These are phyloP conservation scores for Poronia punctata DNA, from an alignment of 495 filamentous ascomycete genomes.

Conservation along the genomic window DNA sequence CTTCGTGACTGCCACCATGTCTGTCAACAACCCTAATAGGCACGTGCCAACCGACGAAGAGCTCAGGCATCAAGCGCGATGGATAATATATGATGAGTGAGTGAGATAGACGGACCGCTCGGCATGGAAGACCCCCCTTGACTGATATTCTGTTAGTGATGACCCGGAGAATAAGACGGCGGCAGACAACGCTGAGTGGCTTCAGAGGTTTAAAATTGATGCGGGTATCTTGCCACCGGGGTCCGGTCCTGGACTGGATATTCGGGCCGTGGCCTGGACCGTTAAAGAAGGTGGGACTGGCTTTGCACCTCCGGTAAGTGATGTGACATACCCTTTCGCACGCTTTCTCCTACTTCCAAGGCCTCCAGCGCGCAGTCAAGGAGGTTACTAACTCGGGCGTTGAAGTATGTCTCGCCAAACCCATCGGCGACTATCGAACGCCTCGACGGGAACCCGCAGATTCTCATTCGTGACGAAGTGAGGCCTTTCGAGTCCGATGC, in stretches of 20 bases:
- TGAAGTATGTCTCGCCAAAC: slow-evolving; percentile 26
- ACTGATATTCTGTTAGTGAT: slow-evolving; percentile 31
- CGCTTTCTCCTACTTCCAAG: too few species aligned
- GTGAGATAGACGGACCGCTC: too few species aligned
- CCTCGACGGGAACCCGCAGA: slow-evolving; percentile 15
- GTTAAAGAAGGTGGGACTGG: slow-evolving; percentile 37
- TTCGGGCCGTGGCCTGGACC: slow-evolving; percentile 28
- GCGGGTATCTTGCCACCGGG: slow-evolving; percentile 45
- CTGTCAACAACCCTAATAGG: slow-evolving; percentile 45
- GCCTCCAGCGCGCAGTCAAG: too few species aligned
- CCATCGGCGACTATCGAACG: slow-evolving; percentile 19
- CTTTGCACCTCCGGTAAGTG: slow-evolving; percentile 46
- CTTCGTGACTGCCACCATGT: slow-evolving; percentile 42
- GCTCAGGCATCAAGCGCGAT: slow-evolving; percentile 49
- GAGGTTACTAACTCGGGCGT: too few species aligned
- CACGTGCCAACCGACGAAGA: slow-evolving; percentile 49
- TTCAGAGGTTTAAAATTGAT: slow-evolving; percentile 61
- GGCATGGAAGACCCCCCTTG: too few species aligned
- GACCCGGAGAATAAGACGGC: slow-evolving; percentile 72
- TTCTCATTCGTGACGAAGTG: slow-evolving; percentile 24
- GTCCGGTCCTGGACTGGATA: slow-evolving; percentile 37
- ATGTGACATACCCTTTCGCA: too few species aligned
- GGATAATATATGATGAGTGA: slow-evolving; percentile 50
- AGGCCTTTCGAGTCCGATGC: slow-evolving; percentile 30
- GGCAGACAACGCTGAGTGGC: slow-evolving; percentile 66